Conservation (phyloP, 805 yeast species). For the Ogataea pignaliae region DNA sequence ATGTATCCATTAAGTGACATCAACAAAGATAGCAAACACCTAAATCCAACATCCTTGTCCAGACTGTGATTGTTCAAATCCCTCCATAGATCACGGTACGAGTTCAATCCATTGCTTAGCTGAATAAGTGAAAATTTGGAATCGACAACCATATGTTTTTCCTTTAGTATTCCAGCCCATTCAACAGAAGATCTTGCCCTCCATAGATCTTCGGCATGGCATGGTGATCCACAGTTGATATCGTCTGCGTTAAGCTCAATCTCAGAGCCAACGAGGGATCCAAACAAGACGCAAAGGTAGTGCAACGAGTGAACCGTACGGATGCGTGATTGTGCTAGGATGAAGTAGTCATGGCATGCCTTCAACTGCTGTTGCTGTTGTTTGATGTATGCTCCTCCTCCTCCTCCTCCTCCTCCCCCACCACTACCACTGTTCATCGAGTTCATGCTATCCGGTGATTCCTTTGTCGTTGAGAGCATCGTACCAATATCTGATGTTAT, state of each 20-base stretch:
- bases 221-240: slow-evolving; percentile 61
- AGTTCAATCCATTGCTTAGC: slow-evolving; percentile 49
- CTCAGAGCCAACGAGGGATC: slow-evolving; percentile 39
- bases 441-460: neutral
- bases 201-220: slow-evolving; percentile 59
- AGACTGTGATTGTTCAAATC: slow-evolving; percentile 40
- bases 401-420: too few species aligned
- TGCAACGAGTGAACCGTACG: slow-evolving; percentile 50
- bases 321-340: slow-evolving; percentile 51
- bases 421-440: slow-evolving; percentile 3
- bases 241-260: slow-evolving; percentile 38
- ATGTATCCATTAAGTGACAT: slow-evolving; percentile 67
- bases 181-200: slow-evolving; percentile 41
- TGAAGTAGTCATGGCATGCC: slow-evolving; percentile 45
- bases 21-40: slow-evolving; percentile 51
- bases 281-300: slow-evolving; percentile 44
- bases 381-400: neutral
- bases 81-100: slow-evolving; percentile 49
- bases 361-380: slow-evolving; percentile 29
- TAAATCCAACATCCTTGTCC: slow-evolving; percentile 39
- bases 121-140: slow-evolving; percentile 53
- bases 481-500: slow-evolving; percentile 19
- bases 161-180: slow-evolving; percentile 44
- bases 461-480: neutral
- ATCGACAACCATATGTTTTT: slow-evolving; percentile 39